Percentiles rank a stretch among this genome's conserved stretches.
These are phyloP conservation scores for Lodderomyces elongisporus DNA, from an alignment of 1,139 yeast species.

Conservation along the genomic window DNA sequence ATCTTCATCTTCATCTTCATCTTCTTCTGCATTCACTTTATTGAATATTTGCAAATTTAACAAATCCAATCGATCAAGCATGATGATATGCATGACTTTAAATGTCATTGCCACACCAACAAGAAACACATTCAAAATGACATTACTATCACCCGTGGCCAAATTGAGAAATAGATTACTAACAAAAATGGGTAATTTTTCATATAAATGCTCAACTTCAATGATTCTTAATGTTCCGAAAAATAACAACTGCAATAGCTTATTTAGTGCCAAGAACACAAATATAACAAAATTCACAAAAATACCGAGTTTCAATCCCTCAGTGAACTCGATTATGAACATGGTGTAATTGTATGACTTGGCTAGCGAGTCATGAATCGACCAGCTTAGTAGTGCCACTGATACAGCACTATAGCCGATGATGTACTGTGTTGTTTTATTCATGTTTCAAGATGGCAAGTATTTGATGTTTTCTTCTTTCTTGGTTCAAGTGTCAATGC, in stretches of 20 bases:
- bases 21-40: constrained; percentile 22
- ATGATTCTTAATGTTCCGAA: constrained; percentile 75
- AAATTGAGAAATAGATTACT: constrained; percentile 62
- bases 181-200: constrained; percentile 52
- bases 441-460: too few relatives aligned
- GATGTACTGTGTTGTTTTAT: constrained; percentile 18
- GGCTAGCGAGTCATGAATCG: constrained; percentile 23
- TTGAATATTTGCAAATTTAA: constrained; percentile 33
- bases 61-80: constrained; percentile 59
- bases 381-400: constrained; percentile 21
- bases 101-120: constrained; percentile 45
- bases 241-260: constrained; percentile 42
- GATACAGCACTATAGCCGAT: constrained; percentile 24
- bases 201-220: constrained; percentile 75
- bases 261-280: constrained; percentile 36
- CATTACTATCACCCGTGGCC: constrained; percentile 52
- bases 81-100: constrained; percentile 72
- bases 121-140: constrained; percentile 44
- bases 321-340: constrained; percentile 30
- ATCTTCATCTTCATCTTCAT: constrained; percentile 6
- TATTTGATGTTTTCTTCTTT: neutral
- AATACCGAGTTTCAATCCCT: constrained; percentile 30
- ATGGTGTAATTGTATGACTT: constrained; percentile 25
- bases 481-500: too few relatives aligned
- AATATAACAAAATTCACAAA: constrained; percentile 32